These are phyloP conservation scores for Debaryomyces udenii DNA, from an alignment of 1,139 yeast genomes.

Conservation along the genomic window DNA sequence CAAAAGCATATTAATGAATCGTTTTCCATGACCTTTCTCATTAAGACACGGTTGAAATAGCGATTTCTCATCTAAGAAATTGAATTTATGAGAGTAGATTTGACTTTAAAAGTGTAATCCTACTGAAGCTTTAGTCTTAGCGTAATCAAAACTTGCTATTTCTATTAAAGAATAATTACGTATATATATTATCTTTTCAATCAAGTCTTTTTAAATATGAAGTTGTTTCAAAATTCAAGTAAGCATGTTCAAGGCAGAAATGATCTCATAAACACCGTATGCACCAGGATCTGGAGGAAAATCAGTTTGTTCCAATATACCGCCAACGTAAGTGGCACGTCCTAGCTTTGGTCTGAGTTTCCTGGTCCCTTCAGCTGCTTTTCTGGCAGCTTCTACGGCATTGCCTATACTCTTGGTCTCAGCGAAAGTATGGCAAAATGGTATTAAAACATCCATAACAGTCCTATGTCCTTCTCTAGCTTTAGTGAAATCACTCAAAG, in stretches of 20 bases:
- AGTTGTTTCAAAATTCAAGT: no score
- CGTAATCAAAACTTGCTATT: no score
- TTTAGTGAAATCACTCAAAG: slow-evolving; percentile 44
- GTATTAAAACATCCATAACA: slow-evolving; percentile 56
- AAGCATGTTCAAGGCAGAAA: slow-evolving; percentile 20
- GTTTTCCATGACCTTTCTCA: no score
- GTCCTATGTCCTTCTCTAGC: slow-evolving; percentile 56
- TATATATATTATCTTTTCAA: no score
- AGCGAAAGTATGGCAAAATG: slow-evolving; percentile 39
- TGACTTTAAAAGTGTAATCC: no score
- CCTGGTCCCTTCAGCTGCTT: slow-evolving; percentile 46
- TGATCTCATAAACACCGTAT: slow-evolving; percentile 29
- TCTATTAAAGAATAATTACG: no score
- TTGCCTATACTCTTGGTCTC: slow-evolving; percentile 26
- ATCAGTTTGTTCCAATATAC: slow-evolving; percentile 23
- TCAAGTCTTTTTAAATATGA: no score
- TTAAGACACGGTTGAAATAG: no score
- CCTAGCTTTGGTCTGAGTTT: slow-evolving; percentile 46
- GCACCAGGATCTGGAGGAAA: slow-evolving; percentile 54
- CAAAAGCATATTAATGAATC: no score
- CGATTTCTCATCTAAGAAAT: no score
- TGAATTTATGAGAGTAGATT: no score
- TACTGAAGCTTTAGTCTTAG: no score
- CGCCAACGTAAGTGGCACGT: slow-evolving; percentile 51
- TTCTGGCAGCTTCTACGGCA: slow-evolving; percentile 38